Percentiles rank a stretch among this genome's conserved stretches.
phyloP scores from a whole-genome alignment of 1,284 basidiomycete genomes.

The Ceratobasidium sp. region DNA sequence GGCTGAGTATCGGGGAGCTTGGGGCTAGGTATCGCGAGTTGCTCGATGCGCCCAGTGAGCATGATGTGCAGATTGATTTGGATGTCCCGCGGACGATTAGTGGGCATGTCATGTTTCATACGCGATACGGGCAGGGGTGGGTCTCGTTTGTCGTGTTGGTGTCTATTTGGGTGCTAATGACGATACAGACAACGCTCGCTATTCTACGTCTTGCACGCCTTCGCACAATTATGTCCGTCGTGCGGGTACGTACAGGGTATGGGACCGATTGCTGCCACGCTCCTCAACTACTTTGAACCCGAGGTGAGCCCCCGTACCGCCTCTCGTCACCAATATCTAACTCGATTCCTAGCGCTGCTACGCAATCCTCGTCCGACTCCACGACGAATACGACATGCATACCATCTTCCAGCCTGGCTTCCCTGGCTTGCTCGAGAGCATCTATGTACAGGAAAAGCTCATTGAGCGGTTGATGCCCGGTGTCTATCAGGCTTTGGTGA shows the following conservation, averaged over 20 bases:
- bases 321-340: not conserved
- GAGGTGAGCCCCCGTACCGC: slow-evolving; percentile 56
- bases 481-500: slow-evolving; percentile 80
- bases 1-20: slow-evolving; percentile 45
- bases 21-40: slow-evolving; percentile 63
- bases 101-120: slow-evolving; percentile 93
- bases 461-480: slow-evolving; percentile 85
- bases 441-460: slow-evolving; percentile 91
- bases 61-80: slow-evolving; percentile 97
- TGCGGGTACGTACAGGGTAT: slow-evolving; percentile 99
- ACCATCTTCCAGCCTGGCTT: slow-evolving; percentile 92
- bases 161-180: slow-evolving; percentile 40
- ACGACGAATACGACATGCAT: slow-evolving; percentile 90
- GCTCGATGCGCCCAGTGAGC: slow-evolving; percentile 79
- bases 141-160: slow-evolving; percentile 47
- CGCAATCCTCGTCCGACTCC: slow-evolving; percentile 80
- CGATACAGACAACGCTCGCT: slow-evolving; percentile 81
- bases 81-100: slow-evolving; percentile 97
- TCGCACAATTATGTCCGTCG: slow-evolving; percentile 81
- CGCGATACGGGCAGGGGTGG: slow-evolving; percentile 92
- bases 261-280: slow-evolving; percentile 95
- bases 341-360: slow-evolving; percentile 66
- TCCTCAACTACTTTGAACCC: slow-evolving; percentile 92
- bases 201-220: slow-evolving; percentile 93
- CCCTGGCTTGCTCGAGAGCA: slow-evolving; percentile 91